Evolutionary conservation across 2,329 filamentous ascomycete species (phyloP), one percentile per base, ranked within the genome.

Genomic region (Ophiocordyceps robertsii): DNA sequence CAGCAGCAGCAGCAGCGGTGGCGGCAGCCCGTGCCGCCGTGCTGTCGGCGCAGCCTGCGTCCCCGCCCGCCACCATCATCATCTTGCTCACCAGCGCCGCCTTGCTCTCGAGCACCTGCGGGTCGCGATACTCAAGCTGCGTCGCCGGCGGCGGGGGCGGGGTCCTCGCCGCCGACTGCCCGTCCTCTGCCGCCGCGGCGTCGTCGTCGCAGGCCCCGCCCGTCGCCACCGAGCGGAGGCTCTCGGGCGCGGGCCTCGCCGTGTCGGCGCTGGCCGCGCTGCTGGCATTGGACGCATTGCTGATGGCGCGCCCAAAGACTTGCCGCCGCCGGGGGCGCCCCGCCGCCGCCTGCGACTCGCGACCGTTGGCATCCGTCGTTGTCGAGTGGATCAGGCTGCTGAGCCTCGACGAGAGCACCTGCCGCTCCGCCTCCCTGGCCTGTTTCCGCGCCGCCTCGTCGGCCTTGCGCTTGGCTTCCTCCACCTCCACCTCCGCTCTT

Each of bases 241-340:
- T 43, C 17, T 53, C 51, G 11, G 60, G 50, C 14, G 56, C 57
- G 0, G 63, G 62, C 19, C 42, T 41, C 2, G 7, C 31, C 4
- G 29, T 36, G 19, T 69, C 68, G 14, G 60, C 61, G 42, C 70
- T 69, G 37, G 57, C 63, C n/a, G 53, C 54, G 41, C 60, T 69
- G 42, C 71, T 75, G 6, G 63, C 62, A 1, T 67, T 68, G 3
- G 74, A 79, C 3, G 66, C 66, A 51, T 77, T 78, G 58, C 73
- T 77, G 27, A 72, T 58, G 3, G 73, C 76, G 11, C 76, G 70
- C 6, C 76, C 76, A 3, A 80, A 60, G 43, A 80, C 70, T 42
- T 69, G 64, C 11, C 72, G 69, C 41, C 66, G 62, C 2, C 66
- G 49, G 42, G 59, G 50, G 16, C 56, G 48, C 35, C 29, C 38